phyloP scores from a whole-genome alignment of 345 rosid genomes.

The Citrus maxima region DNA sequence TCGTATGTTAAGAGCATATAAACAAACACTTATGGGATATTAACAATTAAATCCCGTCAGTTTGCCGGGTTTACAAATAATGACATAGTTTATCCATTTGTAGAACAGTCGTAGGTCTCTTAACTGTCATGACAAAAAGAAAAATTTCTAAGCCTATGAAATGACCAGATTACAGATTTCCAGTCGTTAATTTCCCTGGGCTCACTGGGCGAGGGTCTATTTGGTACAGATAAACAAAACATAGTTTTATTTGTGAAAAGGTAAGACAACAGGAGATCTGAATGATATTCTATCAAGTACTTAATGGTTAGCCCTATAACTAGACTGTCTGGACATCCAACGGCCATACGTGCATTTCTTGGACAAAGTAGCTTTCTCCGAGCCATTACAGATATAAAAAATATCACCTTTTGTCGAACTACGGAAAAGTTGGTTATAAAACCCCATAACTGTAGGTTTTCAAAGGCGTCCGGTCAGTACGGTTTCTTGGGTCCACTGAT shows the following conservation, averaged over 20 bases:
- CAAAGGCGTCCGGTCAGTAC: conserved; percentile 24
- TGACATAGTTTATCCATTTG: too few species aligned
- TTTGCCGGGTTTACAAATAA: too few species aligned
- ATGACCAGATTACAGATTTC: not conserved
- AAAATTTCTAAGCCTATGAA: too few species aligned
- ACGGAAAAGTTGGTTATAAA: not conserved
- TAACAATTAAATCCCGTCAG: not conserved
- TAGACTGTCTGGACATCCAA: not conserved
- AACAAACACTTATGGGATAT: not conserved
- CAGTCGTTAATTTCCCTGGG: too few species aligned
- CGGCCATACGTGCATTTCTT: not conserved
- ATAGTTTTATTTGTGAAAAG: not conserved
- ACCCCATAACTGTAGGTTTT: not conserved
- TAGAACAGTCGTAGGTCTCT: too few species aligned
- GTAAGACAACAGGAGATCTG: not conserved
- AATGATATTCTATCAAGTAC: not conserved
- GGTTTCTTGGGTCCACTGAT: conserved; percentile 4
- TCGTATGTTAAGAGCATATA: not conserved
- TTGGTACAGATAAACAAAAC: not conserved
- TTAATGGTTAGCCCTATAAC: not conserved
- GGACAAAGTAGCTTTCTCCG: not conserved
- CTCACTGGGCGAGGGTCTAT: not conserved
- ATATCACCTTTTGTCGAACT: not conserved
- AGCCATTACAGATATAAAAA: not conserved
- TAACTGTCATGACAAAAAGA: too few species aligned